Evolutionary conservation across 352 stramenopile species (phyloP), one percentile per base, ranked within the genome.

Genomic region (Saprolegnia diclina): DNA sequence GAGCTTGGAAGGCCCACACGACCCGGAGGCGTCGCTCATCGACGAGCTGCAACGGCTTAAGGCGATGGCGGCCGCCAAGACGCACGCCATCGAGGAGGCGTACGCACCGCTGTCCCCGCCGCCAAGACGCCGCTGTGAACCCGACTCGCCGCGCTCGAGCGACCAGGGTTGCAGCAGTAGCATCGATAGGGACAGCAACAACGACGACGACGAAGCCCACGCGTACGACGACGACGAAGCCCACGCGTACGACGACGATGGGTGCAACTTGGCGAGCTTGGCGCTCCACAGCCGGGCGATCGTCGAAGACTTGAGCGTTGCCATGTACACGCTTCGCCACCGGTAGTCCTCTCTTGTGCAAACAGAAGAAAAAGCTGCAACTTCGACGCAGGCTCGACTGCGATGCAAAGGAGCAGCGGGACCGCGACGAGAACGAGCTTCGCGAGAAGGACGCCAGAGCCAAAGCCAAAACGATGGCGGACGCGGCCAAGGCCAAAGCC

Each of bases 301-400:
- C 62, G 63, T 69, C 53, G 44, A 69, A 53, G 63, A 69, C 16
- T 38, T 69, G 18, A 69, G 63, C 22, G 50, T 69, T 32, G 63
- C 63, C 48, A 69, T 69, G 63, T 55, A 69, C 32, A 69, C 63
- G 32, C 50, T 69, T 6, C 63, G 63, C 22, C 63, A 62, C 29
- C 63, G 63, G 63, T 69, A 45, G 3, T 0, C n/a, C 5, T 13
- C 7, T 4, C 10, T 24, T 50, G 18, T 45, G 24, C 21, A n/a
- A n/a, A n/a, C 0, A 6, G 14, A 9, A 38, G 7, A 69, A 62
- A n/a, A 7, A 4, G 1, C 11, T 5, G 10, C 9, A 32, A 4
- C 5, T 4, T 19, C 3, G 29, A 26, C 13, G 40, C 61, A 69
- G 63, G 14, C 53, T 69, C 2, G 54, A 69, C 29, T 38, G 62